Conservation (phyloP, 1,284 basidiomycete genomes). For the Sparassis latifolia region DNA sequence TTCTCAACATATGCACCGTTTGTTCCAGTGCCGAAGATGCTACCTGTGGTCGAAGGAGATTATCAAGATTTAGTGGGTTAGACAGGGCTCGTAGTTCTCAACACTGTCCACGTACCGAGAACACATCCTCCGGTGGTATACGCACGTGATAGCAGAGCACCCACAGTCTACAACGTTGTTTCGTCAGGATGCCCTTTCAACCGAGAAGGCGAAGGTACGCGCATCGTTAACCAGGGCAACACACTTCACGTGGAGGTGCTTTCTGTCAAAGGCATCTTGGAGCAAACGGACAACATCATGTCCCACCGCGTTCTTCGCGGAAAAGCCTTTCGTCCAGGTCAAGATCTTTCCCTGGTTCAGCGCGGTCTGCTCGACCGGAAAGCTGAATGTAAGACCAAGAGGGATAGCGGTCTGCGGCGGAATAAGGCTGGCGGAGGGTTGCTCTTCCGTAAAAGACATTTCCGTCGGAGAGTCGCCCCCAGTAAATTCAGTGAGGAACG, state of each 20-base stretch:
- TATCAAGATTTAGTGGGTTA: not conserved
- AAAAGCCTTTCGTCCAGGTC: constrained; percentile 97
- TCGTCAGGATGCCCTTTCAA: not conserved
- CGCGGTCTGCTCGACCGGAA: constrained; percentile 96
- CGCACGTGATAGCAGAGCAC: constrained; percentile 86
- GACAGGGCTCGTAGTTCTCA: not conserved
- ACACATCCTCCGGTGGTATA: constrained; percentile 89
- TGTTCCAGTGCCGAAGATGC: constrained; percentile 97
- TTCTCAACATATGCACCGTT: constrained; percentile 96
- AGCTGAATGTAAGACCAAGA: constrained; percentile 92
- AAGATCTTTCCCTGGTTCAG: constrained; percentile 85
- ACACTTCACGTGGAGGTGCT: constrained; percentile 91
- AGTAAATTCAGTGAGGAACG: constrained; percentile 73
- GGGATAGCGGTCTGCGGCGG: constrained; percentile 38
- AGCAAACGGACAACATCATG: constrained; percentile 89
- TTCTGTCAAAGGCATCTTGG: constrained; percentile 90
- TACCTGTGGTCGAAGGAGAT: constrained; percentile 25
- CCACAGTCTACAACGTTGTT: constrained; percentile 68
- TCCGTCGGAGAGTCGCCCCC: constrained; percentile 30
- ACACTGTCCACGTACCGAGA: constrained; percentile 44
- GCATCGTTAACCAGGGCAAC: constrained; percentile 96
- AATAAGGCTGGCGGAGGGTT: constrained; percentile 13
- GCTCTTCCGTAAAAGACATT: constrained; percentile 10
- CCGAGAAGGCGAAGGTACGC: constrained; percentile 26
- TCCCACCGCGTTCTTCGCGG: constrained; percentile 86